These are phyloP conservation scores for Reutealis trisperma DNA, from an alignment of 345 rosid genomes.

Conservation along the genomic window DNA sequence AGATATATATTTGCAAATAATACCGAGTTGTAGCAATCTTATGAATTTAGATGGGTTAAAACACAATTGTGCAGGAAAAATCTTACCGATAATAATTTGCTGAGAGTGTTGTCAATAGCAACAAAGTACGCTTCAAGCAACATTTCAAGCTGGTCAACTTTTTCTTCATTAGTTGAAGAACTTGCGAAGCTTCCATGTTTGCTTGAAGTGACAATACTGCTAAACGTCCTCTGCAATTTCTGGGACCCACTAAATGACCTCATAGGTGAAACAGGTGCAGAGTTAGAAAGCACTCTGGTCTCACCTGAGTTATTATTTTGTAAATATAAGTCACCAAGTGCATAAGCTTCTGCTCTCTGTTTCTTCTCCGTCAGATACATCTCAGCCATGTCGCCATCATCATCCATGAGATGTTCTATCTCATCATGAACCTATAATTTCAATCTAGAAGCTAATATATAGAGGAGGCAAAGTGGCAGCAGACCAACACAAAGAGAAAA, in stretches of 20 bases:
- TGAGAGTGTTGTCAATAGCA: conserved; percentile 68
- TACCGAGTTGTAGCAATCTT: not conserved
- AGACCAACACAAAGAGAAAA: conserved; percentile 8
- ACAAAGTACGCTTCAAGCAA: conserved; percentile 91
- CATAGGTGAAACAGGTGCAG: conserved; percentile 88
- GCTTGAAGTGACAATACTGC: conserved; percentile 61
- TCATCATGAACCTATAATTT: conserved; percentile 81
- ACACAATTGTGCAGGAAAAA: not conserved
- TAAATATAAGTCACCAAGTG: conserved; percentile 41
- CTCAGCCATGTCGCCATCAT: conserved; percentile 99
- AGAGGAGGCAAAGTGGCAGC: conserved; percentile 15
- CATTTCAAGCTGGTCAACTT: conserved; percentile 94
- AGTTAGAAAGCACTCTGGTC: conserved; percentile 51
- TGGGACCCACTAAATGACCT: conserved; percentile 49
- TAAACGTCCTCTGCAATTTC: conserved; percentile 84
- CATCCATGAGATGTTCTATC: conserved; percentile 96
- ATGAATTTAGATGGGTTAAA: conserved; percentile 6
- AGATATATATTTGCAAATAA: not conserved
- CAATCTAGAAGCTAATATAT: conserved; percentile 23
- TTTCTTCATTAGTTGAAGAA: conserved; percentile 58
- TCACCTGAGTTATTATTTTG: conserved; percentile 38
- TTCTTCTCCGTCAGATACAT: conserved; percentile 97
- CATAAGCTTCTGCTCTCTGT: conserved; percentile 64
- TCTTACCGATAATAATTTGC: conserved; percentile 84
- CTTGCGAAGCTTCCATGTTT: conserved; percentile 69